Percentiles rank a stretch among this genome's conserved stretches.
These are phyloP conservation scores for Aspergillus chevalieri DNA, from an alignment of 2,329 filamentous ascomycete genomes.

Conservation along the genomic window DNA sequence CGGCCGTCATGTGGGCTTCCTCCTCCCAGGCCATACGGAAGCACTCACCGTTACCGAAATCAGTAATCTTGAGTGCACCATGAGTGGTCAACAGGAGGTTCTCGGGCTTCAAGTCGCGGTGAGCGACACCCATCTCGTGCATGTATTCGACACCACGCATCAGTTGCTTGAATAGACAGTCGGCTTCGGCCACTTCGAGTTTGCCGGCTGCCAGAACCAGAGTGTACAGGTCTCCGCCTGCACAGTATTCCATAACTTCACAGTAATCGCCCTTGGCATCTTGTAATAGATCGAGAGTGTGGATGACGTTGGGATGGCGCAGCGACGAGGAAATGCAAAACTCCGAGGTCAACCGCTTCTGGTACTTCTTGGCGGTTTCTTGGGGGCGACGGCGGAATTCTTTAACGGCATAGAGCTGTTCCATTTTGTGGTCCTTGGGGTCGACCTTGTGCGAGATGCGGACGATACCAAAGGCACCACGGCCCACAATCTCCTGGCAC, in stretches of 20 bases:
- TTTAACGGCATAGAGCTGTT: constrained; percentile 95
- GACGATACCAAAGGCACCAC: constrained; percentile 94
- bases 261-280: constrained; percentile 97
- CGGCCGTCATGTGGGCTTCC: constrained; percentile 95
- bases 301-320: constrained; percentile 95
- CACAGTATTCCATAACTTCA: constrained; percentile 99
- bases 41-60: constrained; percentile 98
- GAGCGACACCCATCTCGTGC: constrained; percentile 98
- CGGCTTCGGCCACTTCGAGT: constrained; percentile 80
- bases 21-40: constrained; percentile 99
- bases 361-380: constrained; percentile 94
- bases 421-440: constrained; percentile 65
- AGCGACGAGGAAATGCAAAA: constrained; percentile 98
- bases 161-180: constrained; percentile 98
- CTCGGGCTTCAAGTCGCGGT: constrained; percentile 93
- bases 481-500: constrained; percentile 93
- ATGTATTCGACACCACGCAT: constrained; percentile 99
- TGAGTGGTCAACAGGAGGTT: constrained; percentile 90
- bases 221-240: constrained; percentile 91
- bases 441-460: constrained; percentile 94
- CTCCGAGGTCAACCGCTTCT: constrained; percentile 92
- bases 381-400: constrained; percentile 92
- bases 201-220: constrained; percentile 86
- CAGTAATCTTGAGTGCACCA: constrained; percentile 91
- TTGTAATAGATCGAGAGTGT: constrained; percentile 89